Conservation (phyloP, 2,329 filamentous ascomycete species). For the Fusarium sororula region DNA sequence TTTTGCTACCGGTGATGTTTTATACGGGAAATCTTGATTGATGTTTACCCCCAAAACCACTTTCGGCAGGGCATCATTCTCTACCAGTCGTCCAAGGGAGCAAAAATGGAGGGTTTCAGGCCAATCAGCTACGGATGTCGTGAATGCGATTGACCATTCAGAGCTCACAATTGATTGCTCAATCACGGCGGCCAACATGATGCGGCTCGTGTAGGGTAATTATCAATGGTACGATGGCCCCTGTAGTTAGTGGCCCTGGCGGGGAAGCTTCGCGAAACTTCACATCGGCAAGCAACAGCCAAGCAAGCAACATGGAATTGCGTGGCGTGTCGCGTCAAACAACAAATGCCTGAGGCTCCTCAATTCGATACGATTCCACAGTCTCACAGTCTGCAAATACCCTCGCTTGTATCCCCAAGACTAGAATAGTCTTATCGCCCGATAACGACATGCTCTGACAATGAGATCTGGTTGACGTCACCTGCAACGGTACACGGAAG, state of each 20-base stretch:
- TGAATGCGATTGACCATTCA: too few species aligned
- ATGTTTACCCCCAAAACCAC: fast-evolving
- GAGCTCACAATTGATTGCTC: not conserved
- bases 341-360: conserved; percentile 14
- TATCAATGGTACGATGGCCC: not conserved
- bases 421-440: not conserved
- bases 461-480: conserved; percentile 29
- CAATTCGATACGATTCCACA: not conserved
- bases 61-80: not conserved
- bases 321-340: not conserved
- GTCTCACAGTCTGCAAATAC: not conserved
- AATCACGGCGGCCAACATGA: not conserved
- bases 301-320: not conserved
- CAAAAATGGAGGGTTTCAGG: not conserved
- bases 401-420: conserved; percentile 11
- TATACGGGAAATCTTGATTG: not conserved
- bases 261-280: conserved; percentile 27
- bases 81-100: not conserved
- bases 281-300: not conserved
- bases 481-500: not conserved
- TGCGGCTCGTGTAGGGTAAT: not conserved
- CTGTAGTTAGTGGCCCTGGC: not conserved
- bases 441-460: not conserved
- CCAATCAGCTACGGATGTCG: not conserved
- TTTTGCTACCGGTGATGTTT: fast-evolving